Evolutionary conservation across 371 early-diverging fungal genomes (phyloP).

Genomic region (Mortierella sp.): DNA sequence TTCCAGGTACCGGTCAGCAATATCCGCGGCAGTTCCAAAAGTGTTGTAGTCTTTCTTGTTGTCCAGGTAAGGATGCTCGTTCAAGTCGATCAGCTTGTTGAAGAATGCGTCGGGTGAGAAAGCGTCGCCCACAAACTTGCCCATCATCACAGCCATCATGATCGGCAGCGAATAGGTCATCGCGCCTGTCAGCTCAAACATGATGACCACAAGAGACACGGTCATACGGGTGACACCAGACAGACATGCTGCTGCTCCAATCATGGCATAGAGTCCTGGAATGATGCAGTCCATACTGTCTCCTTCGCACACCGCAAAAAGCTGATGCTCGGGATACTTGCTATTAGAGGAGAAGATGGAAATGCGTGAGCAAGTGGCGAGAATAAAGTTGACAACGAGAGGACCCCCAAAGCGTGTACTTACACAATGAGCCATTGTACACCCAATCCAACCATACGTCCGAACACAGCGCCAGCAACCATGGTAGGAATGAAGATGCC

Average conservation of each 20-base stretch:
- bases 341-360: constrained; percentile 6
- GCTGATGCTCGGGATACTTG: constrained; percentile 46
- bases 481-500: constrained; percentile 95
- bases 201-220: constrained; percentile 81
- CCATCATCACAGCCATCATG: constrained; percentile 81
- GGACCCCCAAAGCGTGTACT: background rate
- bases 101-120: constrained; percentile 76
- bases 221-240: constrained; percentile 96
- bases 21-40: constrained; percentile 62
- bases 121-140: constrained; percentile 80
- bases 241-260: constrained; percentile 94
- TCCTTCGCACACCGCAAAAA: constrained; percentile 51
- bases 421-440: constrained; percentile 70
- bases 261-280: constrained; percentile 95
- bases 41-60: constrained; percentile 73
- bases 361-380: background rate
- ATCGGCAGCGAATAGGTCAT: constrained; percentile 82
- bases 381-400: background rate
- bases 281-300: constrained; percentile 78
- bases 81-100: constrained; percentile 75
- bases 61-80: constrained; percentile 79
- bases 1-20: constrained; percentile 64
- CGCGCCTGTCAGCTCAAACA: constrained; percentile 91
- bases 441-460: constrained; percentile 90
- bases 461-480: constrained; percentile 92